Evolutionary conservation across 2,329 filamentous ascomycete genomes (phyloP), one percentile per base, ranked within the genome.

Genomic region (Sclerotinia sclerotiorum): DNA sequence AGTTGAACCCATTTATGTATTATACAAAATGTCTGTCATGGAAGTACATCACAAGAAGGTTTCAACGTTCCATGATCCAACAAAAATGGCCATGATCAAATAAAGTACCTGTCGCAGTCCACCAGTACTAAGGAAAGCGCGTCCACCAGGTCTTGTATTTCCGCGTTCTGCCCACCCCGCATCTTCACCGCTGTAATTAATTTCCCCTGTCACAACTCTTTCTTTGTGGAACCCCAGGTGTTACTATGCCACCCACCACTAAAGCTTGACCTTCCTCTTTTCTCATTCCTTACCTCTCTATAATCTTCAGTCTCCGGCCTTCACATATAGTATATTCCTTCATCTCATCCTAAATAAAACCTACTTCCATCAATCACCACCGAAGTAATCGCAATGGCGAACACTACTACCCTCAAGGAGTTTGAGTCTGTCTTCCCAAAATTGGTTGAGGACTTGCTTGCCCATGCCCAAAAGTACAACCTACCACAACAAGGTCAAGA

Each of bases 381-480:
- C 6, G 10, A 8, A 66, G 32, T 15, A 63, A 42, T 71, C 73
- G 82, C 76, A 65, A 88, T 88, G 85, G 85, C 86, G 54, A 82
- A 95, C 84, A 88, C 88, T 74, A 90, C 90, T 63, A 94, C 90
- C 61, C 88, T 94, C 69, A 84, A 90, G 77, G 90, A 97, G 77
- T 99, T 99, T 79, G 93, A 98, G 85, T 84, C 88, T 57, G 87
- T 97, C 79, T 98, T 94, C 83, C 92, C 93, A 68, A 90, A 90
- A 80, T 87, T 99, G 73, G 88, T 94, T 77, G 86, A 92, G 79
- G 92, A 93, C 77, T 83, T 99, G 69, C 85, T 94, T 74, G 88
- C 88, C 72, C 88, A 95, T 82, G 91, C 90, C 74, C 86, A 88
- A 79, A 84, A 87, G 76, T 97, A 96, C 84, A 93, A 94, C 70